These are phyloP conservation scores for Penicillium sp. DNA, from an alignment of 2,329 filamentous ascomycete genomes.

Conservation along the genomic window DNA sequence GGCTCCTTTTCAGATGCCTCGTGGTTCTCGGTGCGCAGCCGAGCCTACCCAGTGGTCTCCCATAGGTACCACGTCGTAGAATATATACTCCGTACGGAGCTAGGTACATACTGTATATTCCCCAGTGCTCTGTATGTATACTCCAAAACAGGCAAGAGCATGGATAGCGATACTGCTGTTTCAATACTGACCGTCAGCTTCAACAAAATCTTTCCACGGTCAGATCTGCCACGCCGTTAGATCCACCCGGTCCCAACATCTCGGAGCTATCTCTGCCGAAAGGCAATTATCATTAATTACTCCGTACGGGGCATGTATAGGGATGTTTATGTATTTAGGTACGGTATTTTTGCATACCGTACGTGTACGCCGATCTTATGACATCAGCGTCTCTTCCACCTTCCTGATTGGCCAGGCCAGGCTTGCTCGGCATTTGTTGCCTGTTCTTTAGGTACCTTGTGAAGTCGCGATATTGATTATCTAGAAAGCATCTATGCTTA, in stretches of 20 bases:
- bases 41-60: no score
- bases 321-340: background rate
- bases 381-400: background rate
- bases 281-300: background rate
- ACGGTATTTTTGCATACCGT: background rate
- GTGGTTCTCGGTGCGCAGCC: background rate
- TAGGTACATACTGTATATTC: no score
- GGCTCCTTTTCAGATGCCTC: background rate
- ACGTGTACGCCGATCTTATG: background rate
- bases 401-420: background rate
- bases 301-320: background rate
- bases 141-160: no score
- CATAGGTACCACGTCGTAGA: no score
- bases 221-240: conserved; percentile 8
- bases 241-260: conserved; percentile 10
- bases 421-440: background rate
- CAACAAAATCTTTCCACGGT: background rate
- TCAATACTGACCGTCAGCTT: background rate
- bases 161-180: no score
- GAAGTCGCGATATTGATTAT: background rate
- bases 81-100: no score
- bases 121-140: background rate
- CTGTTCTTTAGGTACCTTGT: background rate
- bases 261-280: conserved; percentile 6
- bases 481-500: no score